Base-by-base conservation (phyloP, 768 basidiomycete species). In the Lentinula sp. region DNA sequence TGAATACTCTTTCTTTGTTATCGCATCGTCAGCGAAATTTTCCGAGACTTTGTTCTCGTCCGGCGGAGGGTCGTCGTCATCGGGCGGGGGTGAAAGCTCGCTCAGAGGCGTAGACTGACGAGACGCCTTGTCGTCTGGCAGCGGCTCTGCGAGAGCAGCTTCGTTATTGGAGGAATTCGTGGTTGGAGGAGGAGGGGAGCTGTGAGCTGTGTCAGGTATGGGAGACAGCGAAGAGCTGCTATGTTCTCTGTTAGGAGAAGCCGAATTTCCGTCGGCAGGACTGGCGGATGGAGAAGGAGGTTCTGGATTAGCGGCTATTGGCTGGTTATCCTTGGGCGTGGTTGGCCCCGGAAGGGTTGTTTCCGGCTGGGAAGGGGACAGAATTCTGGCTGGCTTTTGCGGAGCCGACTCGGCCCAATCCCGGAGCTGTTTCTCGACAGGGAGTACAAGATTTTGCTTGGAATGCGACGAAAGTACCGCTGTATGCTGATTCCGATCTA, bases 31-130 rank as follows among this genome's bases (percentile, higher is more conserved):
- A 4, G 36, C n/a, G n/a, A 46, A 50, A 28, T 76, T 73, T 36
- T 83, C 83, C 51, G 69, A 0, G 54, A 70, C 69, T 37, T 74
- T 72, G 56, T 77, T 73, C 57, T 73, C 72, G 3, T 78, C 76
- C 28, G 28, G 32, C 9, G 56, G 41, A 35, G 76, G 73, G 32
- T 84, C 83, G 51, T 85, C 84, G 23, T 77, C 75, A 66, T 85
- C 84, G 43, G 86, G 83, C 0, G 86, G 80, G 0, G 87, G 85
- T 7, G 89, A 89, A 28, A 90, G 82, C 63, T 90, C 89, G 65
- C 86, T 90, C 68, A 92, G 82, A 3, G 90, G 90, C 0, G 89
- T 90, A 20, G 86, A 86, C 61, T 78, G 79, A 35, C 85, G 77
- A 59, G 86, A 88, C 13, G 71, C 67, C 60, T 70, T 68, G 65